phyloP scores from a whole-genome alignment of 768 basidiomycete genomes.

The Neoboletus subvelutipes region DNA sequence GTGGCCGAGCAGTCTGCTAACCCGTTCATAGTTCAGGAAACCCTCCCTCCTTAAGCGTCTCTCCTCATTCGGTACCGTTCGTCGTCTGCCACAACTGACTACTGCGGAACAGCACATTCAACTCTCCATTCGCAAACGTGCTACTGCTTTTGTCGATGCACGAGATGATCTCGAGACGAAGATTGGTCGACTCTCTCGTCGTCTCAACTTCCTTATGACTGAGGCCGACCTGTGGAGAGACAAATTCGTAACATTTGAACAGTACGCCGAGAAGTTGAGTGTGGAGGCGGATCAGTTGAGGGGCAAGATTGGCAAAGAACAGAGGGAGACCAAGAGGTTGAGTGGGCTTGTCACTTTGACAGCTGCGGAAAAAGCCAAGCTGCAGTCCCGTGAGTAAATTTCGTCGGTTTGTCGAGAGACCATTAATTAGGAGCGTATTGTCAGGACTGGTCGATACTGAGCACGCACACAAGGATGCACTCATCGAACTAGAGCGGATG shows the following conservation, averaged over 20 bases:
- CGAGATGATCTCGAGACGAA: slow-evolving; percentile 93
- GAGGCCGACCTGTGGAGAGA: slow-evolving; percentile 89
- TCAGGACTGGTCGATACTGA: slow-evolving; percentile 84
- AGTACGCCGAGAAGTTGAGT: slow-evolving; percentile 89
- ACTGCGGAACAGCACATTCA: slow-evolving; percentile 84
- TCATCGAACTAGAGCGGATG: slow-evolving; percentile 82
- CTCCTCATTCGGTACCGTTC: slow-evolving; percentile 68
- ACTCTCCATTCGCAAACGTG: slow-evolving; percentile 86
- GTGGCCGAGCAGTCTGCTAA: slow-evolving; percentile 2
- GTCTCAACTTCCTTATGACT: slow-evolving; percentile 90
- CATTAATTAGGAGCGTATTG: neutral
- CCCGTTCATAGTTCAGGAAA: slow-evolving; percentile 68
- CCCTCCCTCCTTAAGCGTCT: slow-evolving; percentile 86
- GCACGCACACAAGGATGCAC: slow-evolving; percentile 72
- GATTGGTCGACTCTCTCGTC: slow-evolving; percentile 80
- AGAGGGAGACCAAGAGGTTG: slow-evolving; percentile 82
- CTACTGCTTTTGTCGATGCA: slow-evolving; percentile 92
- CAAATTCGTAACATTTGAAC: slow-evolving; percentile 92
- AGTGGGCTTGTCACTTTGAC: slow-evolving; percentile 77
- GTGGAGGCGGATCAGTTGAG: slow-evolving; percentile 83
- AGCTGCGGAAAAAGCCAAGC: slow-evolving; percentile 72
- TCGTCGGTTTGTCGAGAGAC: neutral
- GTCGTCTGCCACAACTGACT: slow-evolving; percentile 70
- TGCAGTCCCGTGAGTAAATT: slow-evolving; percentile 67
- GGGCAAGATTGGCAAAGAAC: slow-evolving; percentile 87